Percentiles rank a stretch among this genome's conserved stretches.
Conservation (phyloP, 2,329 filamentous ascomycete species). For the Orbilia brochopaga region DNA sequence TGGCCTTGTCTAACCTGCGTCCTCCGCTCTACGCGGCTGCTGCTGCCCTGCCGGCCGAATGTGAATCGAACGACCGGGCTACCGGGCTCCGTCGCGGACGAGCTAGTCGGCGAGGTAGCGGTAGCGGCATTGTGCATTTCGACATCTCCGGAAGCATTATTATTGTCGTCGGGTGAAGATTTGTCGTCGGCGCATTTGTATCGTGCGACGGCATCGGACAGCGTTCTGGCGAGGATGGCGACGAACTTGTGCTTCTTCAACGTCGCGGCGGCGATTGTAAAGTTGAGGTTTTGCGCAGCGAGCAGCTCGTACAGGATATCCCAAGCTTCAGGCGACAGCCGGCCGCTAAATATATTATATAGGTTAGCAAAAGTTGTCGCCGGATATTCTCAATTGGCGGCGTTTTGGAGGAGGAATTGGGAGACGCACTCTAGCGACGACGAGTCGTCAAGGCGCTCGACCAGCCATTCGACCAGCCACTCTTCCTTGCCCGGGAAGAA, state of each 20-base stretch:
- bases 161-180: not conserved
- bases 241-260: constrained; percentile 46
- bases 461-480: constrained; percentile 71
- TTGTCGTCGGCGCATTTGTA: constrained; percentile 10
- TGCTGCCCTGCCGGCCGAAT: constrained; percentile 10
- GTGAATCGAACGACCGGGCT: constrained; percentile 35
- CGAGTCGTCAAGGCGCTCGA: constrained; percentile 59
- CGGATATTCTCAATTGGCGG: too few species aligned
- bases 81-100: constrained; percentile 35
- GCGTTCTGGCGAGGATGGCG: constrained; percentile 32
- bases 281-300: constrained; percentile 22
- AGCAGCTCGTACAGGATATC: constrained; percentile 30
- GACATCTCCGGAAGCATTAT: constrained; percentile 7
- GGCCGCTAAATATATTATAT: constrained; percentile 15
- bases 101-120: constrained; percentile 28
- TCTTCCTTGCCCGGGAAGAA: constrained; percentile 63
- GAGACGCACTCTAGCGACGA: constrained; percentile 27
- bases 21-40: constrained; percentile 13
- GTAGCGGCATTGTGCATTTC: constrained; percentile 34
- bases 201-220: constrained; percentile 29
- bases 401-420: not conserved
- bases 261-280: constrained; percentile 11
- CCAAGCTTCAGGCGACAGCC: constrained; percentile 36
- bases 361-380: not conserved
- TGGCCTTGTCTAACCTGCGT: constrained; percentile 18